Base-by-base conservation (phyloP, 352 stramenopile genomes). In the Globisporangium recalcitrans region DNA sequence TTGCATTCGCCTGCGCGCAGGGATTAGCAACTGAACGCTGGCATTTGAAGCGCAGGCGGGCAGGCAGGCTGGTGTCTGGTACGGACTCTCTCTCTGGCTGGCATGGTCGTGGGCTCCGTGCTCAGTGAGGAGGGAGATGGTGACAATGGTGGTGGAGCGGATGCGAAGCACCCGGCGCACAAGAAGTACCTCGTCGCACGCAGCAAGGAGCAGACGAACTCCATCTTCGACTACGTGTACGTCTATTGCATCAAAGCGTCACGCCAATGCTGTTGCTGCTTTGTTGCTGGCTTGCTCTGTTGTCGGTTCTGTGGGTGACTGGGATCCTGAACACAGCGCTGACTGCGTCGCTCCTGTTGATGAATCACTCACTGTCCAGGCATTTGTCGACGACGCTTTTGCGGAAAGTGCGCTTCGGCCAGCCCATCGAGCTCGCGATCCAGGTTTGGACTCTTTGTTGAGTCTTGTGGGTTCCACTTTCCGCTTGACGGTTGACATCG, bases 191-290 rank as follows among this genome's bases (percentile, higher is more conserved):
- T 79, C 24, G 62, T 72, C 5, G 38, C 60, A 1, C 60, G 59
- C 48, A 69, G 46, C 21, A 54, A 58, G 3, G 68, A 78, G 16
- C 51, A 65, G 29, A 76, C 62, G 29, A 75, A 62, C 64, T 78
- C 71, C 29, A 90, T 90, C 59, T 75, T 87, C 22, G 80, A 85
- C 58, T 90, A 90, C 29, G 78, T 90, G 80, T 87, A 70, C 60
- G 79, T 58, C 10, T n/a, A 8, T 4, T 9, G 9, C 36, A 44
- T 6, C 31, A 34, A n/a, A 44, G 19, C 16, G 14, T 44, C 36
- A 10, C 14, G 36, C 36, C 13, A 21, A 5, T 44, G 14, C 5
- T 44, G 36, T 19, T 16, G n/a, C n/a, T n/a, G 36, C 14, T n/a
- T n/a, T 44, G 19, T 4, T n/a, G 19, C 4, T 19, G 13, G 32